Conservation (phyloP, 106 monocot genomes). For the Chionographis japonica region DNA sequence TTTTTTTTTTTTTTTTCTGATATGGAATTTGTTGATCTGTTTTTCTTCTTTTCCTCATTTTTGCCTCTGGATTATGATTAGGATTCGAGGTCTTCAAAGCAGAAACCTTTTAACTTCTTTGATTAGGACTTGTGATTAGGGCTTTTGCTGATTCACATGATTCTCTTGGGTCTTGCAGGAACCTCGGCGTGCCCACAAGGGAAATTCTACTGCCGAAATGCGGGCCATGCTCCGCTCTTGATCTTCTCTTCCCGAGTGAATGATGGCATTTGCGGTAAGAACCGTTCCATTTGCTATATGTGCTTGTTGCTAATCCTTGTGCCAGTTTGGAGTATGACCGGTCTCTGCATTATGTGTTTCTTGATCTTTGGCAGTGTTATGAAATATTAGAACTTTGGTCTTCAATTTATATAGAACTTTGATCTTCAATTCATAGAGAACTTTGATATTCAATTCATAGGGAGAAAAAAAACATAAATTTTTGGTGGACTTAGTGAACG, state of each 20-base stretch:
- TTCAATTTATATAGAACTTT: too few species aligned
- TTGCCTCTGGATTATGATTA: too few species aligned
- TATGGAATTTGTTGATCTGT: background rate
- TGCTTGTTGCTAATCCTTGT: background rate
- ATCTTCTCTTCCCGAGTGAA: slow-evolving; percentile 95
- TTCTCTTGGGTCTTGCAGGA: slow-evolving; percentile 39
- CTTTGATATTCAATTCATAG: too few species aligned
- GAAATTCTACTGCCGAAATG: slow-evolving; percentile 86
- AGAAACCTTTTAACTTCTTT: too few species aligned
- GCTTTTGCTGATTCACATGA: too few species aligned
- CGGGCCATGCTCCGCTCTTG: slow-evolving; percentile 56
- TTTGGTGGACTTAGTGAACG: too few species aligned
- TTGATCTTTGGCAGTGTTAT: background rate
- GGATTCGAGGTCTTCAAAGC: too few species aligned
- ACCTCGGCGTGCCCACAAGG: slow-evolving; percentile 96
- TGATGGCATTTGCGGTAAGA: slow-evolving; percentile 94
- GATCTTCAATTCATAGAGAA: too few species aligned
- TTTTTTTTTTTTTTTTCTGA: slow-evolving; percentile 1
- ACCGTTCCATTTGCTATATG: background rate
- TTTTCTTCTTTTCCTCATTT: background rate
- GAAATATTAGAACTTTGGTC: background rate
- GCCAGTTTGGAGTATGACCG: background rate
- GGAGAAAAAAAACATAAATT: background rate
- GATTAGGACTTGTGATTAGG: too few species aligned
- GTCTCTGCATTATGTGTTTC: background rate